These are phyloP conservation scores for Populus simonii DNA, from an alignment of 345 rosid species.

Conservation along the genomic window DNA sequence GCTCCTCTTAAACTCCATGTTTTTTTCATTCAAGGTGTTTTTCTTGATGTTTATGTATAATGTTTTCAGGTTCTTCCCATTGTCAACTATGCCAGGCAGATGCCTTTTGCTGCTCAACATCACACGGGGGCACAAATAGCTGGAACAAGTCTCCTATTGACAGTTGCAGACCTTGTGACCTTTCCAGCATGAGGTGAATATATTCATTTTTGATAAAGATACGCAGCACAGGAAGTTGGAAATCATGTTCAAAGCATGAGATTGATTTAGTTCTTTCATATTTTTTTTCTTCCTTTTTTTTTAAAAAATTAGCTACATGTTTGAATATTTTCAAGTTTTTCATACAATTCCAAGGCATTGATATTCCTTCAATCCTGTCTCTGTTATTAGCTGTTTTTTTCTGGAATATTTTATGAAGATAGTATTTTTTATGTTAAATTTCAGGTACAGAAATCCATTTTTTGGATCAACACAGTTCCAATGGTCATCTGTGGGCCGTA, in stretches of 20 bases:
- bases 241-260: neutral
- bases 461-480: constrained; percentile 53
- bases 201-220: neutral
- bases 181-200: constrained; percentile 50
- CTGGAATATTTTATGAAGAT: neutral
- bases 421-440: constrained; percentile 25
- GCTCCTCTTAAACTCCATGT: neutral
- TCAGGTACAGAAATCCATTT: constrained; percentile 48
- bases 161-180: constrained; percentile 41
- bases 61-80: constrained; percentile 52
- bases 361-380: neutral
- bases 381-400: neutral
- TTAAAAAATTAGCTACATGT: too few species aligned
- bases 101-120: constrained; percentile 52
- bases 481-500: constrained; percentile 51
- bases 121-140: constrained; percentile 41
- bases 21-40: neutral
- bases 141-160: constrained; percentile 52
- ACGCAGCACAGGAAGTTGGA: neutral
- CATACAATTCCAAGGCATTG: neutral
- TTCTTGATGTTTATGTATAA: neutral
- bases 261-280: neutral
- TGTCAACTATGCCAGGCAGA: constrained; percentile 60
- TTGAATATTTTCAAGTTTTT: too few species aligned
- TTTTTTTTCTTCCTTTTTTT: neutral